A percentile compares a stretch with the other conserved stretches of the same genome.
Evolutionary conservation across 805 yeast genomes (phyloP).

Genomic region (Kazachstania psychrophila): DNA sequence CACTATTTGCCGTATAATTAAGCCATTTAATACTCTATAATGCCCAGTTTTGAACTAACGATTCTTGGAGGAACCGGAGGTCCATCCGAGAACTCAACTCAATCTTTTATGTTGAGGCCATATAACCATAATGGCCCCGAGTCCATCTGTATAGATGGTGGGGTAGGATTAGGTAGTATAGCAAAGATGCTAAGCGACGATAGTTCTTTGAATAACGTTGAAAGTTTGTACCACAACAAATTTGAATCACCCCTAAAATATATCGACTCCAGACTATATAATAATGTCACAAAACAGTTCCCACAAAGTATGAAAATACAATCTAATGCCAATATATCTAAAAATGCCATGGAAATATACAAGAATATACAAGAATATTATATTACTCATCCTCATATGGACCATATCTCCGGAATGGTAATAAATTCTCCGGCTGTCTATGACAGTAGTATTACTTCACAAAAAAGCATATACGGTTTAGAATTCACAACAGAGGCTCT

Average conservation of each 20-base stretch:
- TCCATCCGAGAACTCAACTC: conserved; percentile 63
- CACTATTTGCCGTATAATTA: too few relatives aligned
- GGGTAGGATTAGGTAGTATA: conserved; percentile 56
- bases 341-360: conserved; percentile 29
- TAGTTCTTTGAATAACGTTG: conserved; percentile 6
- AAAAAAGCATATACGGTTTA: conserved; percentile 47
- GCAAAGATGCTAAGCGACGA: conserved; percentile 14
- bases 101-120: conserved; percentile 60
- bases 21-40: too few relatives aligned
- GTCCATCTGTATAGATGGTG: conserved; percentile 66
- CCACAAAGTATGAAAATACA: conserved; percentile 7
- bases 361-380: conserved; percentile 37
- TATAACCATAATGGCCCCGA: conserved; percentile 24
- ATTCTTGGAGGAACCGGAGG: conserved; percentile 81
- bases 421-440: conserved; percentile 53
- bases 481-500: conserved; percentile 44
- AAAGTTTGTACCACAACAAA: conserved; percentile 18
- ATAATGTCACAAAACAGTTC: conserved; percentile 10
- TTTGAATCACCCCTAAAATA: conserved; percentile 16
- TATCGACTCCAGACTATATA: conserved; percentile 6
- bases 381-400: conserved; percentile 78
- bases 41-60: conserved; percentile 43
- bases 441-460: conserved; percentile 24
- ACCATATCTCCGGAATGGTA: conserved; percentile 62
- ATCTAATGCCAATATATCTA: conserved; percentile 3